Conservation (phyloP, 495 filamentous ascomycete species). For the Penicillium daleae region DNA sequence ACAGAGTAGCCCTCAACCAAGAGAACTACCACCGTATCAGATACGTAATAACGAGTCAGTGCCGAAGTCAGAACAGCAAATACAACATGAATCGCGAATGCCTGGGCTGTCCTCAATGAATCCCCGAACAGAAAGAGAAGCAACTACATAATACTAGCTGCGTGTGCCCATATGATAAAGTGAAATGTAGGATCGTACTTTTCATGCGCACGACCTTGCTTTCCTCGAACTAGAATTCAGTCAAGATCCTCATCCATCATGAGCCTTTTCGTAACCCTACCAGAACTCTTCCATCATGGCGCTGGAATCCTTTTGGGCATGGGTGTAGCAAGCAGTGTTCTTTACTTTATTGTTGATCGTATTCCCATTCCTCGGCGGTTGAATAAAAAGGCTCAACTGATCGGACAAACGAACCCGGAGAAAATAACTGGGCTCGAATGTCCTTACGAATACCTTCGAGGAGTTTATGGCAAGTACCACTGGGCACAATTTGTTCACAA, state of each 20-base stretch:
- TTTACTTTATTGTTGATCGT: neutral
- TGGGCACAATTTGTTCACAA: neutral
- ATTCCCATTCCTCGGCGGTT: neutral
- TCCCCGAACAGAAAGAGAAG: neutral
- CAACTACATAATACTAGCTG: neutral
- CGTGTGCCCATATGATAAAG: too few species aligned
- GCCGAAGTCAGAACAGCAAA: too few species aligned
- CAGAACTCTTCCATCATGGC: neutral
- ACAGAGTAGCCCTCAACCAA: too few species aligned
- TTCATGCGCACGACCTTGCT: neutral
- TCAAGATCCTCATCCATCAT: neutral
- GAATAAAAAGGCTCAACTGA: neutral
- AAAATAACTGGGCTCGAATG: neutral
- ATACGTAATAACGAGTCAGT: too few species aligned
- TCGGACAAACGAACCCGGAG: neutral
- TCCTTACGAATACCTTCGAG: neutral
- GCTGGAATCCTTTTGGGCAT: neutral
- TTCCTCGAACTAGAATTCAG: too few species aligned
- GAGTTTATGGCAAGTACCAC: neutral
- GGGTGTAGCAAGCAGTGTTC: neutral
- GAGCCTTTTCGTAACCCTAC: neutral
- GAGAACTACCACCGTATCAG: too few species aligned
- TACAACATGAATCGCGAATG: neutral
- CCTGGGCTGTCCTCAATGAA: too few species aligned
- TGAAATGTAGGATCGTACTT: too few species aligned